These are phyloP conservation scores for Magnaporthiopsis rhizophila DNA, from an alignment of 2,329 filamentous ascomycete genomes.

Conservation along the genomic window DNA sequence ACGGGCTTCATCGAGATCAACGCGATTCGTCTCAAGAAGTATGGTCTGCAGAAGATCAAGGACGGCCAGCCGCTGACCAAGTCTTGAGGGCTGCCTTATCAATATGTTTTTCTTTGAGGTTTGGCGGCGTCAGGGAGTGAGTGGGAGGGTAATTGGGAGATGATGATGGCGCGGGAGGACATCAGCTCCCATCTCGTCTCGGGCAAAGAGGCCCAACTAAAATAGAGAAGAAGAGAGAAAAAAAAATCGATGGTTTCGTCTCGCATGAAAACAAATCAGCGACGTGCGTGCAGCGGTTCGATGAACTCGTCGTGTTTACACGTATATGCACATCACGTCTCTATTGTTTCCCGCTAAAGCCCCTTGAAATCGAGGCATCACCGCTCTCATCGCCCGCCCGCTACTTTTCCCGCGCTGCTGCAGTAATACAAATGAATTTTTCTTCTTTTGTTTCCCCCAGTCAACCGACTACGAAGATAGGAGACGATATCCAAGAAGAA, in stretches of 20 bases:
- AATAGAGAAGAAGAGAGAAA: background rate
- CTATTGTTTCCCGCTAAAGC: background rate
- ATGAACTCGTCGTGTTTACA: background rate
- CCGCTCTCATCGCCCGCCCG: no score
- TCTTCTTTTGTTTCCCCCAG: no score
- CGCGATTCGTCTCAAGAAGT: slow-evolving; percentile 56
- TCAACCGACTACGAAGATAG: background rate
- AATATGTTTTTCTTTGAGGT: background rate
- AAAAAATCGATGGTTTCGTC: background rate
- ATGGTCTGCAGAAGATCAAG: slow-evolving; percentile 32
- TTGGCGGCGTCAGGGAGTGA: background rate
- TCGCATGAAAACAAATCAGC: background rate
- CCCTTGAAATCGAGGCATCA: background rate
- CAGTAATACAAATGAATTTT: background rate
- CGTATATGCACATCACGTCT: background rate
- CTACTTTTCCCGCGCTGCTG: background rate
- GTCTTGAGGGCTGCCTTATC: background rate
- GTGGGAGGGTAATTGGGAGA: no score
- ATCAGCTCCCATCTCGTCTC: background rate
- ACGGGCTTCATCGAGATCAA: slow-evolving; percentile 59
- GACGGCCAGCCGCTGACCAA: slow-evolving; percentile 23
- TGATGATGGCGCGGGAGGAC: no score
- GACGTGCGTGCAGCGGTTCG: background rate
- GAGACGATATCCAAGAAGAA: background rate
- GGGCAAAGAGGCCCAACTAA: background rate